Base-by-base conservation (phyloP, 1,284 basidiomycete genomes). In the Tausonia pullulans region DNA sequence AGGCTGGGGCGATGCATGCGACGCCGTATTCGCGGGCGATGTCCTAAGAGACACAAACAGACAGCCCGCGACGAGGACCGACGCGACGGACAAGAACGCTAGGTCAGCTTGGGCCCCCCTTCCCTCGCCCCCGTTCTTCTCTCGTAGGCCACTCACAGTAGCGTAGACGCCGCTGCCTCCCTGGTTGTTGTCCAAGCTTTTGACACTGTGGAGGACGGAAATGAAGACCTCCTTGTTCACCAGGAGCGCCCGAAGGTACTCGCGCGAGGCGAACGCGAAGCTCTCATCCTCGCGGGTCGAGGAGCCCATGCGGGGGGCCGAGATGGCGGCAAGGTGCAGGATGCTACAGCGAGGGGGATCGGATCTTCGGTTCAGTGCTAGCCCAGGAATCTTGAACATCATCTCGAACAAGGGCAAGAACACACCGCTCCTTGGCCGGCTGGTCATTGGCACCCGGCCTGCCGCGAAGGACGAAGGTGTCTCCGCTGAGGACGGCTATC, bases 201-300 rank as follows among this genome's bases (percentile, higher is more conserved):
- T 68, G 40, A 76, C 66, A 44, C 72, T 73, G 52, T 76, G 76
- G 2, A 73, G 73, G 63, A 78, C 72, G 59, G 63, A 73, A 67
- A 76, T 74, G 27, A 74, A 74, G 41, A 77, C 82, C 76, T 94
- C 86, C 73, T 95, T 94, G 69, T 93, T 94, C 61, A 98, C 90
- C 16, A 86, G 81, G 61, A 92, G 78, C 50, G 84, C 79, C 59
- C 94, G 87, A 50, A 98, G 81, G 76, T 87, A 96, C 78, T 98
- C 95, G 71, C 95, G 87, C 53, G 92, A 86, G 73, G 94, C 88
- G 73, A 88, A 97, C 4, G 93, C 90, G 83, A 87, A 92, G 8
- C 87, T 84, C 88, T 96, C 92, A 73, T 96, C 93, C 69, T 91
- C 88, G 66, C 92, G 82, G 40, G 82, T 81, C 40, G 85, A 79